phyloP scores from a whole-genome alignment of 2,329 filamentous ascomycete genomes.

The Epichloe aotearoae region DNA sequence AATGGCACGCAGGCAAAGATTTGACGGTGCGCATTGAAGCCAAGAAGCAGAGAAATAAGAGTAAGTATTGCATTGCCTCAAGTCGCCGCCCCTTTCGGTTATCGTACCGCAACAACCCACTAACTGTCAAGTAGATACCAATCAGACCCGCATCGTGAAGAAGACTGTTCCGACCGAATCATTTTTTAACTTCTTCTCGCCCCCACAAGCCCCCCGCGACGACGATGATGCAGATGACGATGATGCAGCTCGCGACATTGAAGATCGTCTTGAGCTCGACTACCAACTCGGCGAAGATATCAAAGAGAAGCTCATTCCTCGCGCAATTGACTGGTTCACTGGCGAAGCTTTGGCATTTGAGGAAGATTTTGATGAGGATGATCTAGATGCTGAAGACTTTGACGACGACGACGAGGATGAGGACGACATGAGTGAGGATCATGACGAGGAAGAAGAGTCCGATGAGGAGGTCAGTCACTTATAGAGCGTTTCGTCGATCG shows the following conservation, averaged over 20 bases:
- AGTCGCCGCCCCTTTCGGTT: not conserved
- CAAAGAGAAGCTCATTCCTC: conserved; percentile 98
- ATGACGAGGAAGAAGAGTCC: conserved; percentile 70
- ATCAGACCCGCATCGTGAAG: conserved; percentile 97
- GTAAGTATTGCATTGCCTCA: conserved; percentile 37
- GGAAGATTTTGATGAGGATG: conserved; percentile 66
- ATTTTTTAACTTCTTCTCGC: conserved; percentile 99
- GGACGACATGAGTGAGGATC: conserved; percentile 69
- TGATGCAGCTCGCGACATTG: conserved; percentile 76
- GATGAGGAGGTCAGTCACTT: conserved; percentile 56
- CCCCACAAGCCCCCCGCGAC: conserved; percentile 70
- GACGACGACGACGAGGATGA: conserved; percentile 71
- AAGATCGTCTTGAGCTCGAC: conserved; percentile 94
- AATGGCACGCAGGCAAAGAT: conserved; percentile 90
- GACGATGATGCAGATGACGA: conserved; percentile 58
- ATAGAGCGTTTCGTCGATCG: conserved; percentile 5
- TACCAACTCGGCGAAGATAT: conserved; percentile 99
- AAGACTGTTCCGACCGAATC: conserved; percentile 98
- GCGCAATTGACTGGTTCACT: conserved; percentile 98
- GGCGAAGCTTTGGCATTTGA: conserved; percentile 95
- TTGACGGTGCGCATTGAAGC: conserved; percentile 90
- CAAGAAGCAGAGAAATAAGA: conserved; percentile 99
- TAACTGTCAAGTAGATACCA: conserved; percentile 62
- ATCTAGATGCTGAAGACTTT: conserved; percentile 40
- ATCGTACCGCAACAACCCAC: not conserved